These are phyloP conservation scores for Bolboschoenus planiculmis DNA, from an alignment of 176 grass and related monocot species.

Conservation along the genomic window DNA sequence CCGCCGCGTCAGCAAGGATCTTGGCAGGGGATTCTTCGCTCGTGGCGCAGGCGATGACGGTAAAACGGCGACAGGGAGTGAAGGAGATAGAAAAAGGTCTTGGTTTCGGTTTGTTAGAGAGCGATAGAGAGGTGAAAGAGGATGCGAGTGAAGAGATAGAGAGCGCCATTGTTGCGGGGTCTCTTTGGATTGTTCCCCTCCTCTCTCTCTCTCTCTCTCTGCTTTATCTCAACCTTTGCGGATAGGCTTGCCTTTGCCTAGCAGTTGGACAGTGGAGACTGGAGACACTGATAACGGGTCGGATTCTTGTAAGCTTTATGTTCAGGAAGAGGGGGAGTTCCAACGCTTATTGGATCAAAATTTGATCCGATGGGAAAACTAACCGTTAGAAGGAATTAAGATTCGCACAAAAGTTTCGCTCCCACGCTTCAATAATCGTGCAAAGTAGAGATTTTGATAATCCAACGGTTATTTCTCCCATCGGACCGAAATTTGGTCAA, in stretches of 20 bases:
- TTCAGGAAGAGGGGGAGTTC: no score
- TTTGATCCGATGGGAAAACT: no score
- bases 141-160: slow-evolving; percentile 60
- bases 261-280: neutral
- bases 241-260: neutral
- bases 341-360: no score
- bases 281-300: neutral
- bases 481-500: no score
- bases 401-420: no score
- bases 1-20: slow-evolving; percentile 32
- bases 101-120: slow-evolving; percentile 40
- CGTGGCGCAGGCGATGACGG: slow-evolving; percentile 12
- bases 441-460: no score
- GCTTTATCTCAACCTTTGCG: slow-evolving; percentile 5
- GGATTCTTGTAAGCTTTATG: no score
- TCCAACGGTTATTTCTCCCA: no score
- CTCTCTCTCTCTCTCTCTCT: neutral
- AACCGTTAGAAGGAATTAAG: no score
- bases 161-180: slow-evolving; percentile 49
- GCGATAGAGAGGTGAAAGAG: slow-evolving; percentile 54
- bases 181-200: neutral
- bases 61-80: slow-evolving; percentile 19
- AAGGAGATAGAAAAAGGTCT: neutral
- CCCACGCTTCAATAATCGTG: no score
- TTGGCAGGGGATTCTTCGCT: slow-evolving; percentile 14